These are phyloP conservation scores for Pyrenophora tritici-repentis DNA, from an alignment of 2,329 filamentous ascomycete genomes.

Conservation along the genomic window DNA sequence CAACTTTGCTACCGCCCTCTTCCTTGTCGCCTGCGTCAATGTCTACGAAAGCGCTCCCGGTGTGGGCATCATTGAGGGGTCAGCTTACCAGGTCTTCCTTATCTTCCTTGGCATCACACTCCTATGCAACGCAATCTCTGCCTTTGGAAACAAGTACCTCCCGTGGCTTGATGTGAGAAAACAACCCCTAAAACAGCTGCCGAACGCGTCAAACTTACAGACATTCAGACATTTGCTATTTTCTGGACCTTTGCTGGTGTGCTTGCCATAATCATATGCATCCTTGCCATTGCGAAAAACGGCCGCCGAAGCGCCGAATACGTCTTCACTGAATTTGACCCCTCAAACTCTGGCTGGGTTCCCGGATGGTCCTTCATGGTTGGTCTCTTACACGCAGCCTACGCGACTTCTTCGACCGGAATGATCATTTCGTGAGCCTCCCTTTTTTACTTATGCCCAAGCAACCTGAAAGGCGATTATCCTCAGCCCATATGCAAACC, in stretches of 20 bases:
- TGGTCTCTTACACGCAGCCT: conserved; percentile 72
- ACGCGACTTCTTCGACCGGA: conserved; percentile 75
- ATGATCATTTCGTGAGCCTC: conserved; percentile 74
- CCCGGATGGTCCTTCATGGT: conserved; percentile 75
- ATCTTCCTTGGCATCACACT: conserved; percentile 57
- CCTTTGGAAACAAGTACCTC: conserved; percentile 59
- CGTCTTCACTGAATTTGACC: conserved; percentile 72
- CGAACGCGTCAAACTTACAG: conserved; percentile 27
- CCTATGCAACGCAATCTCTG: conserved; percentile 57
- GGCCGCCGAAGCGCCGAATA: conserved; percentile 67
- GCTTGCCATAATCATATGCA: conserved; percentile 65
- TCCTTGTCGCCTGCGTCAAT: conserved; percentile 61
- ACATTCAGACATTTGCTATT: conserved; percentile 67
- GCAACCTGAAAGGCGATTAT: conserved; percentile 29
- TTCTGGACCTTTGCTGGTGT: conserved; percentile 76
- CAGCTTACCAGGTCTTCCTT: conserved; percentile 54
- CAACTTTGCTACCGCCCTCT: conserved; percentile 70
- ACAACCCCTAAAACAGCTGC: conserved; percentile 22
- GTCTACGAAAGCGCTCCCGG: conserved; percentile 57
- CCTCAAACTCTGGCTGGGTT: conserved; percentile 68
- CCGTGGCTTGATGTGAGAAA: conserved; percentile 68
- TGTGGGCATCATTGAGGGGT: conserved; percentile 52
- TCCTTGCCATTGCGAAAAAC: conserved; percentile 69
- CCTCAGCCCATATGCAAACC: conserved; percentile 23
- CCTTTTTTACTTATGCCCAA: conserved; percentile 36